phyloP scores from a whole-genome alignment of 1,139 yeast species.

The Lodderomyces theae region DNA sequence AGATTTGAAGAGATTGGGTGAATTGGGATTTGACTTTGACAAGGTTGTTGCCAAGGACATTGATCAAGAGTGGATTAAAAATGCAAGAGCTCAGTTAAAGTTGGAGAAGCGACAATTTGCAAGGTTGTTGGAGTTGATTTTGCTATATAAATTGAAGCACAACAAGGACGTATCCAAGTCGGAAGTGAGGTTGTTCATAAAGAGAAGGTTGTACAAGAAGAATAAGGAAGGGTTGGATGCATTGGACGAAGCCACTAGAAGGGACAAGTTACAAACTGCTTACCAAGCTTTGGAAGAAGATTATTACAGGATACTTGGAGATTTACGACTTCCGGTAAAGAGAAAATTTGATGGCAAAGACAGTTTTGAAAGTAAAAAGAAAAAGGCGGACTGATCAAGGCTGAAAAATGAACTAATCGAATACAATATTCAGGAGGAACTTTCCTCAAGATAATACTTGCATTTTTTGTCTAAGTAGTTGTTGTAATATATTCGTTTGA shows the following conservation, averaged over 20 bases:
- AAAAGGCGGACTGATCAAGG: conserved; percentile 1
- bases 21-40: conserved; percentile 23
- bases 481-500: no score
- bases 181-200: conserved; percentile 59
- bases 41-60: conserved; percentile 23
- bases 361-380: neutral
- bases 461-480: no score
- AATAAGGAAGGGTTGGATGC: conserved; percentile 75
- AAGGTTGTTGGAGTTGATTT: conserved; percentile 73
- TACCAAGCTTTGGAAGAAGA: conserved; percentile 67
- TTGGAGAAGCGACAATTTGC: conserved; percentile 77
- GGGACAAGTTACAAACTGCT: conserved; percentile 74
- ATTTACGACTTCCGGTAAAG: conserved; percentile 25
- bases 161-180: conserved; percentile 29
- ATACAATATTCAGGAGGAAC: no score
- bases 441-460: no score
- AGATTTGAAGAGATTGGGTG: conserved; percentile 58
- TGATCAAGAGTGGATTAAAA: conserved; percentile 44
- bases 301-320: conserved; percentile 54
- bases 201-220: conserved; percentile 68
- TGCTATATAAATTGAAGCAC: conserved; percentile 45
- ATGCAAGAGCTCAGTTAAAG: conserved; percentile 44
- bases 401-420: no score
- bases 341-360: conserved; percentile 9
- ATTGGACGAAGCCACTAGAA: conserved; percentile 58